A percentile compares a stretch with the other conserved stretches of the same genome.
Evolutionary conservation across 208 protist genomes (phyloP).

Genomic region (Leptomonas seymouri): DNA sequence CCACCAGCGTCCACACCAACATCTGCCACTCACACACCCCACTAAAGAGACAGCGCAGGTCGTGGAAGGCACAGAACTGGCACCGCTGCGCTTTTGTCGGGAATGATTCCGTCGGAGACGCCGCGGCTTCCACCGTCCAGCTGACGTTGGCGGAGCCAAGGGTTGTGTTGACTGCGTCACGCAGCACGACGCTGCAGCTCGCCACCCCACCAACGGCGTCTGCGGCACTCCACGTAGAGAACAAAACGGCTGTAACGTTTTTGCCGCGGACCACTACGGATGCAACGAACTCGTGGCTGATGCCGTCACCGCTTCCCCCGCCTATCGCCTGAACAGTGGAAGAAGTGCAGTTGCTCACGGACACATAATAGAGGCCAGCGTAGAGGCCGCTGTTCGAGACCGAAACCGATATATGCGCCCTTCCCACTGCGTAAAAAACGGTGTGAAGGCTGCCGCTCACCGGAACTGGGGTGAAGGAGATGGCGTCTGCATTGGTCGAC

Average conservation of each 20-base stretch:
- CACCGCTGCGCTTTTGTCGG: constrained; percentile 16
- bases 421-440: constrained; percentile 1
- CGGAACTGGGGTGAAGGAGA: constrained; percentile 38
- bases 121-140: constrained; percentile 9
- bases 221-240: constrained; percentile 5
- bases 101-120: constrained; percentile 5
- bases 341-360: constrained; percentile 28
- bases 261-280: constrained; percentile 14
- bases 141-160: constrained; percentile 23
- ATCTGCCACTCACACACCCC: constrained; percentile 35
- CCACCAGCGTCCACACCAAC: constrained; percentile 30
- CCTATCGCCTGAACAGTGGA: not conserved
- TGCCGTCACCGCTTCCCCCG: constrained; percentile 16
- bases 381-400: constrained; percentile 24
- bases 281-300: constrained; percentile 17
- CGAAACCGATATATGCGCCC: constrained; percentile 1
- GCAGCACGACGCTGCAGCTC: constrained; percentile 40
- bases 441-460: constrained; percentile 29
- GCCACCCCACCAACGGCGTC: constrained; percentile 7
- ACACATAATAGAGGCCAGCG: constrained; percentile 24
- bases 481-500: constrained; percentile 45
- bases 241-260: not conserved
- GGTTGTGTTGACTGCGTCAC: constrained; percentile 30
- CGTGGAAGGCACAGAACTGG: constrained; percentile 13
- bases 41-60: constrained; percentile 30